Base-by-base conservation (phyloP, 345 rosid genomes). In the Syzygium aromaticum region DNA sequence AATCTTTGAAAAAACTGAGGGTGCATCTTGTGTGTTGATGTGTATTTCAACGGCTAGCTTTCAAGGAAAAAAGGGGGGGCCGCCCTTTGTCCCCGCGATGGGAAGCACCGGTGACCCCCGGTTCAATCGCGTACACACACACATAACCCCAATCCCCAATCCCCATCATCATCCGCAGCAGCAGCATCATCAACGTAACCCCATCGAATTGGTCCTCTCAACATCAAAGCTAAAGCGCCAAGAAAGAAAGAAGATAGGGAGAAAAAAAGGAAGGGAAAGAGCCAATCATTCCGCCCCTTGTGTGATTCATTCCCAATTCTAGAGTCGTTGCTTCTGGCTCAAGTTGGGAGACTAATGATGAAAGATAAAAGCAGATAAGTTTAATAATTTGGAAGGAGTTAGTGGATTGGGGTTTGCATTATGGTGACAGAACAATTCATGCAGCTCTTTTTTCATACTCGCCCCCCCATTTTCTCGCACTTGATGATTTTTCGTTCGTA, bases 91-190 rank as follows among this genome's bases (percentile, higher is more conserved):
- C 95, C 86, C 91, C 91, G 51, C 86, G 64, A 87, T 89, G 90
- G 91, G 94, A 88, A 90, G 88, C 95, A 93, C 85, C 52, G 33
- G 89, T 89, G 92, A 91, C 93, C 54, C 83, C 87, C 86, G 84
- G 88, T 88, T 73, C 94, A 91, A 92, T 94, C 93, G 86, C 91
- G 86, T 88, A 91, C 90, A 85, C 86, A 88, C 86, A 88, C 92
- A 91, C 90, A 78, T 87, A 84, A 11, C 67, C 84, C 23, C 33
- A 6, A 25, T 25, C 89, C 46, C 80, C 80, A 67, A 13, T 61
- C 73, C 17, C 33, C 73, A n/a, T 61, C 73, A n/a, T 61, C 30
- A 61, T 61, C 67, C 5, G 5, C 63, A 25, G 25, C 63, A 57
- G 27, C 64, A 27, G 61, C 78, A 9, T 67, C 80, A 19, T 73